Percentiles rank a stretch among this genome's conserved stretches.
Conservation (phyloP, 306 rosid species). For the Geum urbanum region DNA sequence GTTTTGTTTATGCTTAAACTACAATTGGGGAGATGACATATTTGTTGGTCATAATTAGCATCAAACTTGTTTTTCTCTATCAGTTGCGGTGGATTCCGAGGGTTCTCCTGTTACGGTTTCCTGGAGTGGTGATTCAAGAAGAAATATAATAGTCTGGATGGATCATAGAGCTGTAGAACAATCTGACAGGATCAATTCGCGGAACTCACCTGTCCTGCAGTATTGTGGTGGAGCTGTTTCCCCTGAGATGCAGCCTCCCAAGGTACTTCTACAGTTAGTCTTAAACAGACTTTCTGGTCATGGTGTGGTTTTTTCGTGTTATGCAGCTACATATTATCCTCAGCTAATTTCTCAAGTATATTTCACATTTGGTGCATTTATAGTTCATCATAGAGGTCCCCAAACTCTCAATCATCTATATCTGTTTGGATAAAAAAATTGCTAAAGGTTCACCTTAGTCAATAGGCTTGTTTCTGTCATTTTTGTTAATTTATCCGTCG, state of each 20-base stretch:
- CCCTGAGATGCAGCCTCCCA: conserved; percentile 99
- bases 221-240: conserved; percentile 95
- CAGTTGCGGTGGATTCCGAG: conserved; percentile 91
- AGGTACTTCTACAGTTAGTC: conserved; percentile 44
- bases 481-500: neutral
- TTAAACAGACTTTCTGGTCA: neutral
- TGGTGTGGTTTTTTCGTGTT: neutral
- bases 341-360: conserved; percentile 1
- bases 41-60: conserved; percentile 1
- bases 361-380: neutral
- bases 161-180: conserved; percentile 96
- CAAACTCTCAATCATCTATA: neutral
- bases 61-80: conserved; percentile 24
- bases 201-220: conserved; percentile 73
- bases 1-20: neutral
- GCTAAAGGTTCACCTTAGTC: neutral
- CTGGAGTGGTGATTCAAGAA: conserved; percentile 88
- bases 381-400: neutral
- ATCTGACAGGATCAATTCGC: conserved; percentile 79
- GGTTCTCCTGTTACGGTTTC: conserved; percentile 91
- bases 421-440: neutral
- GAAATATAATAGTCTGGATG: conserved; percentile 96
- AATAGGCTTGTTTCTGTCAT: neutral
- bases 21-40: neutral
- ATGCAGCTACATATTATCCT: neutral